phyloP scores from a whole-genome alignment of 2,329 filamentous ascomycete species.

The Phyllosticta citrichinensis region DNA sequence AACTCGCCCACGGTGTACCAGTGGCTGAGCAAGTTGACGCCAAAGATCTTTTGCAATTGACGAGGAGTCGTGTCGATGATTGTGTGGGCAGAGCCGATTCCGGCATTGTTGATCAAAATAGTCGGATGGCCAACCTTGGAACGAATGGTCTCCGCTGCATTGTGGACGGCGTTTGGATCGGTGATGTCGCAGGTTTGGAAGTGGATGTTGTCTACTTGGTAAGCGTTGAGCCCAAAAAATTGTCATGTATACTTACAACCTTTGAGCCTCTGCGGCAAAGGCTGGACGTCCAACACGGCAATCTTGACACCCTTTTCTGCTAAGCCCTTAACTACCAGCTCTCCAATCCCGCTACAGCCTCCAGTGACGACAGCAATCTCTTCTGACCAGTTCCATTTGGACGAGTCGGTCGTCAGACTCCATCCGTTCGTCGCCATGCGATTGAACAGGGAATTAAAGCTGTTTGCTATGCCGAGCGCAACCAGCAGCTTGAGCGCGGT shows the following conservation, averaged over 20 bases:
- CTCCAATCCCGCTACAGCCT: slow-evolving; percentile 28
- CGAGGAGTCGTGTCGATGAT: slow-evolving; percentile 23
- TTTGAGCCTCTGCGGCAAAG: slow-evolving; percentile 19
- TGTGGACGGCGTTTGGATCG: slow-evolving; percentile 18
- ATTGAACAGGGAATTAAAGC: slow-evolving; percentile 21
- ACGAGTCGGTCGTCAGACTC: slow-evolving; percentile 24
- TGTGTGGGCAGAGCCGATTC: slow-evolving; percentile 20
- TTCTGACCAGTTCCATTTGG: slow-evolving; percentile 21
- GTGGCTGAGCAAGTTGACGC: slow-evolving; percentile 28
- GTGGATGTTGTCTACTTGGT: slow-evolving; percentile 18
- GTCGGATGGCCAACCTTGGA: slow-evolving; percentile 19
- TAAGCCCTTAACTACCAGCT: slow-evolving; percentile 20
- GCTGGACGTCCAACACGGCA: slow-evolving; percentile 24
- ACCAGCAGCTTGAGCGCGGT: slow-evolving; percentile 22
- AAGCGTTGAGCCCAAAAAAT: not conserved
- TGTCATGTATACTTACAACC: slow-evolving; percentile 16
- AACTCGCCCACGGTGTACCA: slow-evolving; percentile 26
- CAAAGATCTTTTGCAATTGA: slow-evolving; percentile 25
- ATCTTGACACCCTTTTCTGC: slow-evolving; percentile 20
- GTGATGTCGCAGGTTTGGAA: slow-evolving; percentile 27
- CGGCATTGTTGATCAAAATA: slow-evolving; percentile 29
- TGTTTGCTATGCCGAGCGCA: slow-evolving; percentile 22
- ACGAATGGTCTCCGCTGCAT: slow-evolving; percentile 18
- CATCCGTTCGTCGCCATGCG: slow-evolving; percentile 29
- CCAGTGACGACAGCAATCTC: slow-evolving; percentile 29